These are phyloP conservation scores for Ogataea chonburiensis DNA, from an alignment of 805 yeast species.

Conservation along the genomic window DNA sequence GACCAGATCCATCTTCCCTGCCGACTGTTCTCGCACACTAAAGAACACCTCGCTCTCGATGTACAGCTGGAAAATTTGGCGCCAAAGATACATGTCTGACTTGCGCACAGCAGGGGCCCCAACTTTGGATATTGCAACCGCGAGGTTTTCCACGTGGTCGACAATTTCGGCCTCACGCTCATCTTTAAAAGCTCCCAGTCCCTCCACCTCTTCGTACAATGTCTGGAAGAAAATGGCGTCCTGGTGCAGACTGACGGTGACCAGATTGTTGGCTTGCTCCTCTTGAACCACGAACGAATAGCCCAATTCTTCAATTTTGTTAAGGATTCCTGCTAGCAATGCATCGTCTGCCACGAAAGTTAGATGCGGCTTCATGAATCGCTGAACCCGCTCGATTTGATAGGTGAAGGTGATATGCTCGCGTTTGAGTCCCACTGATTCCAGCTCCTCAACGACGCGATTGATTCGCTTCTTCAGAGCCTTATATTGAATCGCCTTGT, in stretches of 20 bases:
- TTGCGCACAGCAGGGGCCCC: conserved; percentile 42
- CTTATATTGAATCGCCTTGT: conserved; percentile 70
- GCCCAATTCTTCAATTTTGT: conserved; percentile 18
- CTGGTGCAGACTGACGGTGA: conserved; percentile 44
- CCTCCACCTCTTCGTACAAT: conserved; percentile 52
- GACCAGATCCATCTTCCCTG: conserved; percentile 45
- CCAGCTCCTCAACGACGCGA: conserved; percentile 62
- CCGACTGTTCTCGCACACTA: conserved; percentile 38
- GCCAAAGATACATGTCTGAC: conserved; percentile 65
- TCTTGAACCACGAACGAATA: conserved; percentile 19
- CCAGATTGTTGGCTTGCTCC: conserved; percentile 18
- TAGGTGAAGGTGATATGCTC: conserved; percentile 34
- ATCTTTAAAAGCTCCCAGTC: conserved; percentile 43
- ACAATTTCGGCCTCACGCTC: conserved; percentile 45
- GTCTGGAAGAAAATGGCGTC: conserved; percentile 61
- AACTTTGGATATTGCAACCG: conserved; percentile 38
- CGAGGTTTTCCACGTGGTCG: conserved; percentile 42
- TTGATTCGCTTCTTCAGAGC: conserved; percentile 65
- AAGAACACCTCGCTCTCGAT: conserved; percentile 67
- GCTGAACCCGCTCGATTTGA: conserved; percentile 19
- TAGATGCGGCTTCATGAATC: conserved; percentile 25
- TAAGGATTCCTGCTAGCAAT: conserved; percentile 17
- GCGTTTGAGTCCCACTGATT: conserved; percentile 53
- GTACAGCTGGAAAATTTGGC: conserved; percentile 63
- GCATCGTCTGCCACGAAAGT: conserved; percentile 26